Base-by-base conservation (phyloP, 2,329 filamentous ascomycete genomes). In the Triangularia setosa region DNA sequence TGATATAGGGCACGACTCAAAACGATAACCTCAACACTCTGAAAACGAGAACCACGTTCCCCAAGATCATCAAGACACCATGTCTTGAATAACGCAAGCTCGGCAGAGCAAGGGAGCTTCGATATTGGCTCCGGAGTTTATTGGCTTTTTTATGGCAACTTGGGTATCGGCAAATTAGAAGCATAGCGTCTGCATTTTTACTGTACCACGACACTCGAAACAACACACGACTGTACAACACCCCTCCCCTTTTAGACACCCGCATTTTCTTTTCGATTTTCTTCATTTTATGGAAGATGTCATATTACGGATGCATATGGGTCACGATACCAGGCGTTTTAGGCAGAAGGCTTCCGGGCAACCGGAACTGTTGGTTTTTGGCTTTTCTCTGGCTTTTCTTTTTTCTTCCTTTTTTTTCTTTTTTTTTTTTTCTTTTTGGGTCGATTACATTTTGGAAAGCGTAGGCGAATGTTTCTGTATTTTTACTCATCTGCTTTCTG, bases 321-420 rank as follows among this genome's bases (percentile, higher is more conserved):
- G 67, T 60, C 65, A 69, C 67, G 69, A 72, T 72, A 71, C 69
- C 67, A 69, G 70, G 70, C 70, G 70, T 71, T 72, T 64, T 61
- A 53, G 64, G 59, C 62, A 66, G 56, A 64, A 48, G 64, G 57
- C 61, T 63, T 66, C 64, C 65, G 64, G 67, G 64, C 68, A 67
- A 71, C 67, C 68, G 67, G 69, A 65, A 60, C 30, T n/a, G n/a
- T n/a, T n/a, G n/a, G n/a, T 44, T 53, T 25, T 53, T 33, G 58
- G 35, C 35, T 40, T 40, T 12, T 4, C 24, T 48, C 16, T 27
- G 54, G 48, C 27, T 61, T 59, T n/a, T n/a, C n/a, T n/a, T n/a
- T n/a, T n/a, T n/a, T n/a, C n/a, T n/a, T n/a, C n/a, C n/a, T n/a
- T n/a, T n/a, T n/a, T n/a, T n/a, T n/a, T 8, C 8, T 33, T 61